Evolutionary conservation across 148 eudicot genomes (phyloP).

Genomic region (Dianthus caryophyllus): DNA sequence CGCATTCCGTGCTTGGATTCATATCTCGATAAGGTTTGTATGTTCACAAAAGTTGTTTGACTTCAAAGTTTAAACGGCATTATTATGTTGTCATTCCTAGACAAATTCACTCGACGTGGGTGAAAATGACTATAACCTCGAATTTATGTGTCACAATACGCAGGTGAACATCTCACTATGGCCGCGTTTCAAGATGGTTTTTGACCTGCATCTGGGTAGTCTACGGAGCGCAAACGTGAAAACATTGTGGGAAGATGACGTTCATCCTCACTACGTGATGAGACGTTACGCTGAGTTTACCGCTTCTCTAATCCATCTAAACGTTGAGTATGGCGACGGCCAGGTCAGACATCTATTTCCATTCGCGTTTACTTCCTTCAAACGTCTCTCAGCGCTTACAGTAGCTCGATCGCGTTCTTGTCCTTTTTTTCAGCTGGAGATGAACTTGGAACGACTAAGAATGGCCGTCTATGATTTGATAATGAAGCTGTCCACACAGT

Average conservation of each 20-base stretch:
- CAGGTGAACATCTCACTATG: constrained; percentile 92
- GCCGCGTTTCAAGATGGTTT: constrained; percentile 98
- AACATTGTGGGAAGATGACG: constrained; percentile 97
- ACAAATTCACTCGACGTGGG: too few relatives aligned
- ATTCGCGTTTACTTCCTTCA: background rate
- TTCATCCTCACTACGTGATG: constrained; percentile 95
- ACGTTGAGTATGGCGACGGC: constrained; percentile 92
- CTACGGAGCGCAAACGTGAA: constrained; percentile 79
- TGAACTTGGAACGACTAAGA: constrained; percentile 85
- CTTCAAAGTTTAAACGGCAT: too few relatives aligned
- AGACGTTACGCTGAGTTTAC: constrained; percentile 98
- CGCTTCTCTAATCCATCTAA: constrained; percentile 89
- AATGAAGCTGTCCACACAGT: constrained; percentile 73
- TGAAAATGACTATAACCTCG: too few relatives aligned
- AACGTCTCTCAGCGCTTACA: background rate
- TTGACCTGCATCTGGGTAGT: constrained; percentile 93
- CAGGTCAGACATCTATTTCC: constrained; percentile 43
- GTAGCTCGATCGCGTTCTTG: constrained; percentile 7
- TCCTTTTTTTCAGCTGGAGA: constrained; percentile 65
- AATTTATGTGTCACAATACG: too few relatives aligned
- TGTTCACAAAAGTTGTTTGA: background rate
- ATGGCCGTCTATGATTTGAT: constrained; percentile 90
- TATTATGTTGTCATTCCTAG: too few relatives aligned
- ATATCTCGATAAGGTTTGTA: constrained; percentile 81
- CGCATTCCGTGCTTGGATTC: constrained; percentile 98